Conservation (phyloP, 768 basidiomycete species). For the Russula foetens region DNA sequence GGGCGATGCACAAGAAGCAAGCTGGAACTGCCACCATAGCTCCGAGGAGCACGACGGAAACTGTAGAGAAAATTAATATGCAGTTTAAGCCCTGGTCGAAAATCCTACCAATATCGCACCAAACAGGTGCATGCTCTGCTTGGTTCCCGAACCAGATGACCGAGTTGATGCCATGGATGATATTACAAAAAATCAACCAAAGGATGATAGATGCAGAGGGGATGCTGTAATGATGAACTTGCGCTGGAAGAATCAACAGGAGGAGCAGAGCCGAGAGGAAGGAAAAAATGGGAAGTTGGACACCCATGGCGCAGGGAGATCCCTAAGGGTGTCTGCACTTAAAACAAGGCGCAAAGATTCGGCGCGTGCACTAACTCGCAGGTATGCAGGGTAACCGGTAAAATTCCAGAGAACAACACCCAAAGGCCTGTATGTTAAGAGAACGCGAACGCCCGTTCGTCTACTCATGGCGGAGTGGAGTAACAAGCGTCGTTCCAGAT, state of each 20-base stretch:
- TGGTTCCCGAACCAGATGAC: constrained; percentile 30
- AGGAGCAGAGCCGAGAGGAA: constrained; percentile 13
- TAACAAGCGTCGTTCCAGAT: constrained; percentile 15
- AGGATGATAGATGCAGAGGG: constrained; percentile 18
- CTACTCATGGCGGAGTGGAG: background rate
- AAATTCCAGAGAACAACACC: background rate
- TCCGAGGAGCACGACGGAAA: constrained; percentile 16
- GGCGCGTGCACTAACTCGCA: background rate
- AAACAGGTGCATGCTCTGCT: constrained; percentile 24
- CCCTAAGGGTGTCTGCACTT: constrained; percentile 6
- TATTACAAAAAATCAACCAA: constrained; percentile 22
- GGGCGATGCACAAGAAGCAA: constrained; percentile 16
- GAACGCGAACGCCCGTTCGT: background rate
- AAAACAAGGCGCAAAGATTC: background rate
- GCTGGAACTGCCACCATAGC: constrained; percentile 19
- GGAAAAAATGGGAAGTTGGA: constrained; percentile 16
- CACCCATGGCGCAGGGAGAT: constrained; percentile 4
- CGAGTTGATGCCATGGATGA: constrained; percentile 26
- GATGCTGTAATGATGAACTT: constrained; percentile 10
- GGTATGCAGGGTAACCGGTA: background rate
- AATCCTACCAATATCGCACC: constrained; percentile 35
- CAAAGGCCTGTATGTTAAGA: background rate
- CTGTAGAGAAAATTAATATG: constrained; percentile 2
- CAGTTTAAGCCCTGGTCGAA: background rate
- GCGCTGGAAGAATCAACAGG: constrained; percentile 16